A percentile compares a stretch with the other conserved stretches of the same genome.
Evolutionary conservation across 2,329 filamentous ascomycete species (phyloP).

Genomic region (Davidsoniella neocaledoniae): DNA sequence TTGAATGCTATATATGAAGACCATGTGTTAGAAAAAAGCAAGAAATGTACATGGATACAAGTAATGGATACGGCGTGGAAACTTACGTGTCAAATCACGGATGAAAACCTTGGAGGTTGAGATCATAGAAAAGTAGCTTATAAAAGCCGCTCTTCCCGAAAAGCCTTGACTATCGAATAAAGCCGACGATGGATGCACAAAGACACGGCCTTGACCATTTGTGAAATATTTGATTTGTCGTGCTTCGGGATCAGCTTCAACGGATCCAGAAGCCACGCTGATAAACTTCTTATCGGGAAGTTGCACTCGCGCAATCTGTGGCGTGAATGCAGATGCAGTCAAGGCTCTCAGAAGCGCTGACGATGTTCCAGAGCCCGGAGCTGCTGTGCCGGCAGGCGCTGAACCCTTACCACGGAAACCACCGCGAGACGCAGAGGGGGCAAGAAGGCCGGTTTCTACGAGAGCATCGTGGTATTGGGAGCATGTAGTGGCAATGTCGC

Average conservation of each 20-base stretch:
- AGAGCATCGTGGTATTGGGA: conserved; percentile 75
- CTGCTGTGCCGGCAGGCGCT: conserved; percentile 10
- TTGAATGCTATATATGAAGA: conserved; percentile 49
- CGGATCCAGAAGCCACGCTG: conserved; percentile 68
- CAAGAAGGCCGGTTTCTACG: conserved; percentile 68
- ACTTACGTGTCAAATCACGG: conserved; percentile 71
- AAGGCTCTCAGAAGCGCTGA: conserved; percentile 47
- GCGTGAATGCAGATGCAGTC: conserved; percentile 58
- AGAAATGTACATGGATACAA: no score
- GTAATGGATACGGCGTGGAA: background rate
- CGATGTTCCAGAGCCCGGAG: background rate
- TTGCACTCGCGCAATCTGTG: conserved; percentile 80
- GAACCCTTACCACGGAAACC: conserved; percentile 17
- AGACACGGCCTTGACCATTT: conserved; percentile 70
- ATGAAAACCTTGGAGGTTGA: conserved; percentile 85
- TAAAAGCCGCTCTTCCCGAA: conserved; percentile 54
- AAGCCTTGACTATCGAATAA: conserved; percentile 73
- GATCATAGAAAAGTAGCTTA: conserved; percentile 87
- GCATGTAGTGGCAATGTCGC: conserved; percentile 75
- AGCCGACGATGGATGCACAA: conserved; percentile 78
- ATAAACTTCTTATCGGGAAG: conserved; percentile 95
- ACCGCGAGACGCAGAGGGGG: conserved; percentile 15
- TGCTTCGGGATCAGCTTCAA: conserved; percentile 86
- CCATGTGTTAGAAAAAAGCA: background rate
- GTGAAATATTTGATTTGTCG: conserved; percentile 85